Evolutionary conservation across 1,139 yeast species (phyloP), one percentile per base, ranked within the genome.

Genomic region (Arxiozyma bovina): DNA sequence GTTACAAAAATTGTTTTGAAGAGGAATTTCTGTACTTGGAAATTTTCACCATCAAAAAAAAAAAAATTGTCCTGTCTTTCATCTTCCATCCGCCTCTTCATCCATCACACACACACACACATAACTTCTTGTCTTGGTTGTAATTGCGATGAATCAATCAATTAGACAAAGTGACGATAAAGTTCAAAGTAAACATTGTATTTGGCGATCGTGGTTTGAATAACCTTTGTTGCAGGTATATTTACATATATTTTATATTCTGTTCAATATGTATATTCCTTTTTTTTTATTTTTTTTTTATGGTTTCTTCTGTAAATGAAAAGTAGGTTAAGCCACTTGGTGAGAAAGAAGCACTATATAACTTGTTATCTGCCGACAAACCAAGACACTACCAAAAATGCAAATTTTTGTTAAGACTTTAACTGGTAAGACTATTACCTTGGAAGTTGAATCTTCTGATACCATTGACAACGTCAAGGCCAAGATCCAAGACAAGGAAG

Each of bases 401-500:
- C 97, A 91, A 82, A 90, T 91, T 81, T 93, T 93, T 81, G 97
- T 93, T 80, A 91, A 91, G 81, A 91, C 98, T 79, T 82, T 91
- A 74, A 90, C 98, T 67, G 98, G 98, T 80, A 93, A 91, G 89
- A 93, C 99, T 70, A 91, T 93, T 79, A 91, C 98, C 83, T 85
- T 91, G 69, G 98, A 93, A 82, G 98, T 91, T 73, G 97, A 91
- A 82, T 89, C 98, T 69, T 89, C 96, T 71, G 98, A 91, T 88
- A 89, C 98, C 70, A 90, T 93, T 77, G 97, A 90, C 87, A 90
- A 89, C 77, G 97, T 93, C 86, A 93, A 93, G 86, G 82, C 96
- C 78, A 90, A 91, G 87, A 91, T 93, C 78, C 97, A 90, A 82
- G 98, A 90, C 85, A 89, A 89, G 83, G 97, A 91, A 78, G 98